Evolutionary conservation across 2,329 filamentous ascomycete genomes (phyloP), one percentile per base, ranked within the genome.

Genomic region (Purpureocillium takamizusanense): DNA sequence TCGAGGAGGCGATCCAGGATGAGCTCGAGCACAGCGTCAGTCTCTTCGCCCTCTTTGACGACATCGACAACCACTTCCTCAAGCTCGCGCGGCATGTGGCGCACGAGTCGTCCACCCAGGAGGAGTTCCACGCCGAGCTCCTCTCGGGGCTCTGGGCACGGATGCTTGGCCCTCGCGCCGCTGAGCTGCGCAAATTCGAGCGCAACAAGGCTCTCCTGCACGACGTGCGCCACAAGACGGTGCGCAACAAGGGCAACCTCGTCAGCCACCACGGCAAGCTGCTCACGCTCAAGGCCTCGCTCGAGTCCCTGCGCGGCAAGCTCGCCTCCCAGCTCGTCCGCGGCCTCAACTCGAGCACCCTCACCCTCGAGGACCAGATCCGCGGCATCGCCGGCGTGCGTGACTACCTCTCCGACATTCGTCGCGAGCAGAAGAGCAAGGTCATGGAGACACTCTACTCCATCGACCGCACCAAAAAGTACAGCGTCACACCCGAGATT

Each of bases 41-140:
- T 1, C 76, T 95, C 12, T 94, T 95, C 59, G 77, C 77, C 4
- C 78, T 95, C n/a, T 95, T 95, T 59, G 88, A 95, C 57, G 77
- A 81, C 42, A 88, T 95, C 49, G 90, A 97, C 62, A 76, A 80
- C 38, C 87, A 94, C 57, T 95, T 95, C 61, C 74, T 88, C 44
- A 94, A 92, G 57, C 73, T 95, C 1, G 86, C 86, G 46, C 82
- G 88, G 43, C 84, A 80, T 5, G 88, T 94, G 9, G 82, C 86
- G 39, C 85, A 87, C 51, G 89, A 95, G 63, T 78, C 82, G 15
- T 81, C 84, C 45, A 75, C 76, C 6, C 87, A 95, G 55, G 86
- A 95, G 46, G 80, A 82, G 31, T 70, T 80, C 23, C 85, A 94
- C 56, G 80, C 78, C 44, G 87, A 95, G 53, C 74, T 92, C 51